Conservation (phyloP, 106 monocot species). For the Allium sativum region DNA sequence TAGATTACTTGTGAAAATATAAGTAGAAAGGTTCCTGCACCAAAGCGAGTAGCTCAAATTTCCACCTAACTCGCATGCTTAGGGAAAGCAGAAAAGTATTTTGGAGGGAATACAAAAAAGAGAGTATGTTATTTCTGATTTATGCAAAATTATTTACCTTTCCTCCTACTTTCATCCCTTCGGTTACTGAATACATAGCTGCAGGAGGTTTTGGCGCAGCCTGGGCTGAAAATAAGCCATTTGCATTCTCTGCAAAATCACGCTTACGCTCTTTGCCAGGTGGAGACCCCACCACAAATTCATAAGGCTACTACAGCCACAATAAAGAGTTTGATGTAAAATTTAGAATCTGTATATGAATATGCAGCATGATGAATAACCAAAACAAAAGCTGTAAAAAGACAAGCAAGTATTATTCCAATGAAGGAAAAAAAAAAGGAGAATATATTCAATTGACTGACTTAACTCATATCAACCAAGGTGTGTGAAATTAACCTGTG, state of each 20-base stretch:
- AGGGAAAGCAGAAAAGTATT: no score
- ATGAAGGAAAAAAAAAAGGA: neutral
- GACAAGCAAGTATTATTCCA: neutral
- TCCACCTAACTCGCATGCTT: no score
- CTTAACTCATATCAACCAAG: slow-evolving; percentile 5
- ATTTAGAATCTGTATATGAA: no score
- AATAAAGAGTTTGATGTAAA: slow-evolving; percentile 5
- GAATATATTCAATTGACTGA: neutral
- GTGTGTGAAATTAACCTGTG: slow-evolving; percentile 49
- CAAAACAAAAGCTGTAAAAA: no score
- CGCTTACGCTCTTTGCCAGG: slow-evolving; percentile 91
- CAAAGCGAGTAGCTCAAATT: no score
- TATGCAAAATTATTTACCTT: no score
- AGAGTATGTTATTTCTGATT: no score
- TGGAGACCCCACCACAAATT: slow-evolving; percentile 66
- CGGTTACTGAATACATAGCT: slow-evolving; percentile 64
- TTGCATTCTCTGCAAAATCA: slow-evolving; percentile 73
- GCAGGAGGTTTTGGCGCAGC: slow-evolving; percentile 87
- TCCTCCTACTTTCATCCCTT: slow-evolving; percentile 96
- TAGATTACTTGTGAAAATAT: no score
- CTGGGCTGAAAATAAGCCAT: slow-evolving; percentile 89
- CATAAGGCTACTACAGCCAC: slow-evolving; percentile 70
- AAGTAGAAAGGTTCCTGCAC: no score
- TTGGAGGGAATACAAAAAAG: no score
- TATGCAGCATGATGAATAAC: no score